Conservation (phyloP, 345 rosid species). For the Melaleuca alternifolia region DNA sequence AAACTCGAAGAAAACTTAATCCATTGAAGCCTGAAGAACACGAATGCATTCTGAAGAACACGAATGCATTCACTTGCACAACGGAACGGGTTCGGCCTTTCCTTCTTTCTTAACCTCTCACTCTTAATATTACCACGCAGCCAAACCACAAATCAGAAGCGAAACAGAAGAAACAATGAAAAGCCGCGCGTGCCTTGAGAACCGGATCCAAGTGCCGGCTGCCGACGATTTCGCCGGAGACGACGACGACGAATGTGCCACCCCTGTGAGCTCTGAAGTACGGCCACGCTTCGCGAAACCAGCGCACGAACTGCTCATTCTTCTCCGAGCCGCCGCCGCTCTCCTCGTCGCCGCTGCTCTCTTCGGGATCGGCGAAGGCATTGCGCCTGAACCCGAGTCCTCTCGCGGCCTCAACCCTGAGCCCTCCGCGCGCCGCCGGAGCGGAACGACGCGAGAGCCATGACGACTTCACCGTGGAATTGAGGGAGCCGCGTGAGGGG, state of each 20-base stretch:
- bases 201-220: conserved; percentile 52
- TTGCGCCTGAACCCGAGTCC: not conserved
- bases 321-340: conserved; percentile 3
- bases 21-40: not conserved
- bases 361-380: not conserved
- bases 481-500: not conserved
- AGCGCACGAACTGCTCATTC: conserved; percentile 70
- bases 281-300: conserved; percentile 99
- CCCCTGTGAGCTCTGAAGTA: conserved; percentile 87
- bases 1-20: not conserved
- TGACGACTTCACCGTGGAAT: not conserved
- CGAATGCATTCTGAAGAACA: not conserved
- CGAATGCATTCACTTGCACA: not conserved
- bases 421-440: not conserved
- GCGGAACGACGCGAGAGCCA: not conserved
- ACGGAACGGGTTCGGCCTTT: not conserved
- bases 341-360: not conserved
- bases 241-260: conserved; percentile 56
- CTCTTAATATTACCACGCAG: not conserved
- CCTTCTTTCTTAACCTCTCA: not conserved
- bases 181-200: conserved; percentile 41
- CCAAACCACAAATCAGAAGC: not conserved
- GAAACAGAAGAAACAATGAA: not conserved
- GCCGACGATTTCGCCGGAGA: conserved; percentile 57
- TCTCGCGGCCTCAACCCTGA: not conserved